phyloP scores from a whole-genome alignment of 1,139 yeast genomes.

The Taphrina flavorubra region DNA sequence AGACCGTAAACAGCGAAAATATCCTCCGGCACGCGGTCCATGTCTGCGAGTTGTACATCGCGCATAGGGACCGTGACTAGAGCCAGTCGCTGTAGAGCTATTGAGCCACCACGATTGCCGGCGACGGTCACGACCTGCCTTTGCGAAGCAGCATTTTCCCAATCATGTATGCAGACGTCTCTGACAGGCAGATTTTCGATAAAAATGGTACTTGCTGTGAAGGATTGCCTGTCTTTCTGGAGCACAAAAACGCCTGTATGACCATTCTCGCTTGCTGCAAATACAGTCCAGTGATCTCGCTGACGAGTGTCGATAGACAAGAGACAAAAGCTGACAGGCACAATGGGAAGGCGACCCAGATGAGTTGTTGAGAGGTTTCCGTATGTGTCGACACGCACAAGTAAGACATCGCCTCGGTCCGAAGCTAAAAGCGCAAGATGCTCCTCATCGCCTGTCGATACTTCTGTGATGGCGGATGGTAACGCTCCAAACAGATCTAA shows the following conservation, averaged over 20 bases:
- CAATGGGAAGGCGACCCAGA: not conserved
- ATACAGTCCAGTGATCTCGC: not conserved
- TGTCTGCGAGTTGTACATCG: not conserved
- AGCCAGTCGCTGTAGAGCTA: slow-evolving; percentile 4
- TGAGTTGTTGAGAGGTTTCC: not conserved
- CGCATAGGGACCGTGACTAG: not conserved
- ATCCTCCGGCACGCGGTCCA: not conserved
- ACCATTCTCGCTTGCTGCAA: slow-evolving; percentile 14
- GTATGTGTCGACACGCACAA: not conserved
- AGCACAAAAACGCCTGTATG: slow-evolving; percentile 9
- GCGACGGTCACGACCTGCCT: slow-evolving; percentile 8
- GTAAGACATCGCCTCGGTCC: slow-evolving; percentile 6
- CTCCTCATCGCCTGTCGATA: not conserved
- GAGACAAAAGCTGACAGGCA: not conserved
- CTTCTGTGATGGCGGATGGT: slow-evolving; percentile 2
- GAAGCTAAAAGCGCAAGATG: slow-evolving; percentile 16
- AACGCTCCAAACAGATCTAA: not conserved
- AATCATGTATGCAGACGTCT: slow-evolving; percentile 5
- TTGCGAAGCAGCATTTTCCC: not conserved
- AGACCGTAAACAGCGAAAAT: slow-evolving; percentile 8
- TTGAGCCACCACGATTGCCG: slow-evolving; percentile 1
- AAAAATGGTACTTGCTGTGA: not conserved
- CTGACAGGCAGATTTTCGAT: slow-evolving; percentile 13
- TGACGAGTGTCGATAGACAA: not conserved
- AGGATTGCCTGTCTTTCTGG: not conserved